Conservation (phyloP, 805 yeast species). For the Brettanomyces custersianus region DNA sequence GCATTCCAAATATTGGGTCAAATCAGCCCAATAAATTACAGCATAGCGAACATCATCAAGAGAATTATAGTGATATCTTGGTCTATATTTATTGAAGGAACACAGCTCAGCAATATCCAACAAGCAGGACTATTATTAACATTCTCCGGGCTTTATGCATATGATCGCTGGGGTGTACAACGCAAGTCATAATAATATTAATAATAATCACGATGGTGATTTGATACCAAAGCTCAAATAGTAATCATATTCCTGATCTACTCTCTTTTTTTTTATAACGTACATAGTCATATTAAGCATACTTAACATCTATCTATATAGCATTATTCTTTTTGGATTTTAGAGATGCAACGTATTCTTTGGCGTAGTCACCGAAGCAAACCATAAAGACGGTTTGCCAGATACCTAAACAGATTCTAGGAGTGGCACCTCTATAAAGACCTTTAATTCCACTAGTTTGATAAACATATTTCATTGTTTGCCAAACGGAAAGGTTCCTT, state of each 20-base stretch:
- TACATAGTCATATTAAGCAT: no score
- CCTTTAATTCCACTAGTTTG: slow-evolving; percentile 78
- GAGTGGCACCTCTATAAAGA: slow-evolving; percentile 91
- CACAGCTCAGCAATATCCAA: slow-evolving; percentile 30
- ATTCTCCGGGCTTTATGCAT: slow-evolving; percentile 54
- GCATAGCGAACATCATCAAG: slow-evolving; percentile 70
- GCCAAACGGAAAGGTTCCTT: slow-evolving; percentile 69
- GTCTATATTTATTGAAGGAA: slow-evolving; percentile 58
- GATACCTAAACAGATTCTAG: slow-evolving; percentile 91
- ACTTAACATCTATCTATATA: no score
- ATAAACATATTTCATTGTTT: slow-evolving; percentile 79
- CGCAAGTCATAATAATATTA: slow-evolving; percentile 1
- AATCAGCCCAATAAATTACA: slow-evolving; percentile 68
- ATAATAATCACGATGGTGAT: no score
- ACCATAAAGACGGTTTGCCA: slow-evolving; percentile 99
- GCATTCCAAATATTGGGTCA: slow-evolving; percentile 71
- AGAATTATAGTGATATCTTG: slow-evolving; percentile 62
- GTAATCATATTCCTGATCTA: no score
- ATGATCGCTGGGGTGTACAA: slow-evolving; percentile 34
- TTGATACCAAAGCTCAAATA: no score
- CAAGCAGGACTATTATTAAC: slow-evolving; percentile 48
- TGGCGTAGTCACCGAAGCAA: slow-evolving; percentile 91
- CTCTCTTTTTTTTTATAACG: slow-evolving; percentile 29
- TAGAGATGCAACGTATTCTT: slow-evolving; percentile 60
- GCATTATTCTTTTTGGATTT: no score